Percentiles rank a stretch among this genome's conserved stretches.
These are phyloP conservation scores for Tolypocladium capitatum DNA, from an alignment of 2,329 filamentous ascomycete genomes.

Conservation along the genomic window DNA sequence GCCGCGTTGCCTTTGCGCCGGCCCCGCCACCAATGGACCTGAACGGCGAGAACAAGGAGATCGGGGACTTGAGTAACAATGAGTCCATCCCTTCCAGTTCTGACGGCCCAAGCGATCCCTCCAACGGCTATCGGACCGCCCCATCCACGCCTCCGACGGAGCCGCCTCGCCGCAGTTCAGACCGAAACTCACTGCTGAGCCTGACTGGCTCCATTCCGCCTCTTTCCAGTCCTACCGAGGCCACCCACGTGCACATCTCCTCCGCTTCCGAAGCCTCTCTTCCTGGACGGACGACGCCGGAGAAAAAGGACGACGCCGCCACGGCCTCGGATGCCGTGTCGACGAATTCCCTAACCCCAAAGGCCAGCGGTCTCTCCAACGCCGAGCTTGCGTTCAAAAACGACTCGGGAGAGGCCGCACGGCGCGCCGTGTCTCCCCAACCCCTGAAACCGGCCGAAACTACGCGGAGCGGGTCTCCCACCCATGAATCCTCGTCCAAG, in stretches of 20 bases:
- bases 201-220: conserved; percentile 2
- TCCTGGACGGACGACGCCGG: background rate
- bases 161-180: conserved; percentile 15
- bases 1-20: conserved; percentile 1
- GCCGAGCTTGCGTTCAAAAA: background rate
- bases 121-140: conserved; percentile 5
- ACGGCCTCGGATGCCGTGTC: background rate
- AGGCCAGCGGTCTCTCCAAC: background rate
- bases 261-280: background rate
- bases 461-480: background rate
- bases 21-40: background rate
- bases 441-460: background rate
- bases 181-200: conserved; percentile 9
- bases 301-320: no score
- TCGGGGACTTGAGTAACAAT: conserved; percentile 4
- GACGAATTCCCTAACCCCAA: background rate
- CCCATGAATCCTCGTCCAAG: background rate
- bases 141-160: conserved; percentile 12
- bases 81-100: conserved; percentile 3
- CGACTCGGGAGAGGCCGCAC: background rate
- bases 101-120: background rate
- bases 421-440: background rate
- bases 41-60: background rate
- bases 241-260: background rate
- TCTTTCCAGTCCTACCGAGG: background rate